Evolutionary conservation across 257 asterid species (phyloP), one percentile per base, ranked within the genome.

Genomic region (Nicotiana sylvestris): DNA sequence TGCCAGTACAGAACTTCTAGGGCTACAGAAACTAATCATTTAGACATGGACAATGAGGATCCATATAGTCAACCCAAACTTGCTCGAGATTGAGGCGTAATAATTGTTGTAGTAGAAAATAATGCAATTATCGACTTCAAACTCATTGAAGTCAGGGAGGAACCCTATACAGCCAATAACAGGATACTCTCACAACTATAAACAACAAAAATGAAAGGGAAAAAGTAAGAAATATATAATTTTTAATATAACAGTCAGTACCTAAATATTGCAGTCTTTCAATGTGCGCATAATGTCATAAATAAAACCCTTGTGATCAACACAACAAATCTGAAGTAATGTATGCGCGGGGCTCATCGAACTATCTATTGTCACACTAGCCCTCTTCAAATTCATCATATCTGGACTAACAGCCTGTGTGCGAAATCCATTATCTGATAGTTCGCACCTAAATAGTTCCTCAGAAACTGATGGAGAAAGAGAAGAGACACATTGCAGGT

Each of bases 301-400:
- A 46, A 92, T 92, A 77, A 92, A 88, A 74, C 99, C 98, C 87
- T 92, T 93, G 90, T 93, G 92, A 91, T 95, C 94, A 74, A 92
- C 85, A 61, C 93, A 92, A 80, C 53, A 86, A 76, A 95, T 93
- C 95, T 93, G 99, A 84, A 93, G 92, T 85, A 95, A 87, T 29
- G 99, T 93, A 88, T 95, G 97, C 70, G 89, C 92, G 25, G 97
- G 95, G 83, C 95, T 92, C 90, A 92, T 85, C 76, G 93, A 89
- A 87, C 92, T 93, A 87, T 95, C 98, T 33, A 88, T 77, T 30
- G 81, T 85, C 56, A 95, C 94, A 84, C 67, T 85, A 77, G 95
- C 91, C 84, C 58, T 89, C 83, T 89, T 90, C 89, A 95, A 85
- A 85, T 90, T 89, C 18, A 79, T 88, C 83, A 89, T 83, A 80